A percentile compares a stretch with the other conserved stretches of the same genome.
phyloP scores from a whole-genome alignment of 495 filamentous ascomycete genomes.

The Penicillium antarcticum region DNA sequence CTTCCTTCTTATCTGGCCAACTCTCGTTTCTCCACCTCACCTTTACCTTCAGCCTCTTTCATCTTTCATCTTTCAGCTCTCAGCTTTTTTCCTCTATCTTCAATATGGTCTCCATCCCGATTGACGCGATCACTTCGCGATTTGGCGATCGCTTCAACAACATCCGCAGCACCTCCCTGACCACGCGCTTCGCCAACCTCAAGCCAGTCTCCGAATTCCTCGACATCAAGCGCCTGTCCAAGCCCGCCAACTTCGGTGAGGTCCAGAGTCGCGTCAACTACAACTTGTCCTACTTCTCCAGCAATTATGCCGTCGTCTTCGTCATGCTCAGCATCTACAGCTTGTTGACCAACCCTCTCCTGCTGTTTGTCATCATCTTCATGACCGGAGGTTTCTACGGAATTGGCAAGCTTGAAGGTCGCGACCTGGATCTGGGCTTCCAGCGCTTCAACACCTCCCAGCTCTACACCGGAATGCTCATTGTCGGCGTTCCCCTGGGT shows the following conservation, averaged over 20 bases:
- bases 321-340: slow-evolving; percentile 94
- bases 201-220: slow-evolving; percentile 90
- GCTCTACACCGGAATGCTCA: slow-evolving; percentile 84
- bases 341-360: slow-evolving; percentile 73
- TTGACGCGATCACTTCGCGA: slow-evolving; percentile 87
- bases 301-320: slow-evolving; percentile 95
- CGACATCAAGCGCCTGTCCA: slow-evolving; percentile 91
- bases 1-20: slow-evolving; percentile 1
- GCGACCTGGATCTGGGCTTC: slow-evolving; percentile 81
- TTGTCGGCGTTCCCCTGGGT: slow-evolving; percentile 77
- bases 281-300: slow-evolving; percentile 95
- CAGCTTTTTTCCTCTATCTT: neutral
- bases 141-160: slow-evolving; percentile 74
- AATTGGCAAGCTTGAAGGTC: slow-evolving; percentile 82
- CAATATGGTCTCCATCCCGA: slow-evolving; percentile 86
- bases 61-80: slow-evolving; percentile 8
- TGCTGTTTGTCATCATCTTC: slow-evolving; percentile 90
- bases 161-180: slow-evolving; percentile 71
- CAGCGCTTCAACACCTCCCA: slow-evolving; percentile 84
- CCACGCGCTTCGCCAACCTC: slow-evolving; percentile 85
- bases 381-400: slow-evolving; percentile 82
- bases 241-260: slow-evolving; percentile 86
- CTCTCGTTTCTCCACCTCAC: slow-evolving; percentile 6
- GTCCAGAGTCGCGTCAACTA: slow-evolving; percentile 94
- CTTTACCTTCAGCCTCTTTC: slow-evolving; percentile 3